These are phyloP conservation scores for Parascedosporium putredinis DNA, from an alignment of 2,329 filamentous ascomycete genomes.

Conservation along the genomic window DNA sequence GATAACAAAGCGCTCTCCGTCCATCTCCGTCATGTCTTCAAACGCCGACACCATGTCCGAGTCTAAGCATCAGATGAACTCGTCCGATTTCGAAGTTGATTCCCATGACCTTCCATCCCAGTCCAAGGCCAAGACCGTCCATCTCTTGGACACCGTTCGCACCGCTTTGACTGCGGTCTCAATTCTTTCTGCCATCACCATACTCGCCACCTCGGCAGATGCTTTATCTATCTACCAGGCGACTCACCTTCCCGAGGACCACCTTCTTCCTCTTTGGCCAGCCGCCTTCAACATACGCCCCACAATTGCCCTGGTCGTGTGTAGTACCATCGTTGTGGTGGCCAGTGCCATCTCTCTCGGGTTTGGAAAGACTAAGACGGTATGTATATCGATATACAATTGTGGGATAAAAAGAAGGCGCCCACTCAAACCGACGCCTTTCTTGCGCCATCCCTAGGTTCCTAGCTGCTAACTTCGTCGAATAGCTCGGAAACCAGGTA, in stretches of 20 bases:
- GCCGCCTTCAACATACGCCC: slow-evolving; percentile 45
- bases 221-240: slow-evolving; percentile 43
- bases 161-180: slow-evolving; percentile 38
- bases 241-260: slow-evolving; percentile 37
- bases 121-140: slow-evolving; percentile 27
- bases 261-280: slow-evolving; percentile 47
- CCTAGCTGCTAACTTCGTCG: too few relatives aligned
- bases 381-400: slow-evolving; percentile 28
- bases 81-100: slow-evolving; percentile 40
- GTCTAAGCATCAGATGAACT: slow-evolving; percentile 25
- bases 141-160: slow-evolving; percentile 32
- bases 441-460: too few relatives aligned
- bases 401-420: too few relatives aligned
- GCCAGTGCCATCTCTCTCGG: slow-evolving; percentile 37
- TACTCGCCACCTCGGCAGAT: slow-evolving; percentile 44
- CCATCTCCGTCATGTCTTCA: slow-evolving; percentile 9
- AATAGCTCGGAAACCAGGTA: not conserved
- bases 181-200: slow-evolving; percentile 38
- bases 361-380: slow-evolving; percentile 36
- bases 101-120: slow-evolving; percentile 24
- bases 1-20: too few relatives aligned
- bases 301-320: slow-evolving; percentile 42
- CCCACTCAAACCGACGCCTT: too few relatives aligned
- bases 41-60: slow-evolving; percentile 20
- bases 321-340: slow-evolving; percentile 38